Evolutionary conservation across 768 basidiomycete species (phyloP), one percentile per base, ranked within the genome.

Genomic region (Nidularia pulvinata): DNA sequence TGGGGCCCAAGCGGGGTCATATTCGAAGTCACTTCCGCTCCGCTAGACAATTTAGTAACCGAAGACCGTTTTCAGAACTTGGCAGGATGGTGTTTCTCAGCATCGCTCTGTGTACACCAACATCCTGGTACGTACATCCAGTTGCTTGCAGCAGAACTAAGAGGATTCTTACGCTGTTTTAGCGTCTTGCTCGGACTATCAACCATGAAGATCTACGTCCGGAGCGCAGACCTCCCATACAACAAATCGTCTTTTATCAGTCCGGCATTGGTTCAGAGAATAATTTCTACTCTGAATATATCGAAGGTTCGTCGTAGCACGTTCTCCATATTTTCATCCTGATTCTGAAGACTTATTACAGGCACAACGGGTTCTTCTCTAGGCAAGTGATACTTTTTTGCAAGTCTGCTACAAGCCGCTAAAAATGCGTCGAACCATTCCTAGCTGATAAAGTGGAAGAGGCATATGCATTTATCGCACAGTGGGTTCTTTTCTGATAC

Each of bases 381-480:
- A 57, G 85, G 88, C 86, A 62, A 35, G 63, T 54, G 16, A 19
- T 42, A 33, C 46, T 42, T 22, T 57, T 59, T 36, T 5, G n/a
- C 34, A n/a, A 33, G 35, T 30, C 39, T 25, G 33, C 42, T n/a
- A 46, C 22, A 33, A 47, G 11, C 58, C 56, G 30, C 57, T 50
- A 30, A 14, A 45, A 33, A 19, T 47, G 52, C 25, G 55, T 45
- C 16, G 7, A n/a, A 52, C 34, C 25, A 14, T 34, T 48, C 32
- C 44, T 50, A 89, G 87, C 70, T 39, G 84, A 85, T 53, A 89
- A 91, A 61, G 85, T 91, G 2, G 84, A 90, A 68, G 87, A 90
- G 57, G 88, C 84, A 34, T 89, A 89, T 68, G 85, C 80, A n/a
- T 91, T 91, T 62, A 85, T 91, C 59, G 82, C 89, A 19, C 86